Evolutionary conservation across 768 basidiomycete genomes (phyloP).

Genomic region (Tylopilus balloui): DNA sequence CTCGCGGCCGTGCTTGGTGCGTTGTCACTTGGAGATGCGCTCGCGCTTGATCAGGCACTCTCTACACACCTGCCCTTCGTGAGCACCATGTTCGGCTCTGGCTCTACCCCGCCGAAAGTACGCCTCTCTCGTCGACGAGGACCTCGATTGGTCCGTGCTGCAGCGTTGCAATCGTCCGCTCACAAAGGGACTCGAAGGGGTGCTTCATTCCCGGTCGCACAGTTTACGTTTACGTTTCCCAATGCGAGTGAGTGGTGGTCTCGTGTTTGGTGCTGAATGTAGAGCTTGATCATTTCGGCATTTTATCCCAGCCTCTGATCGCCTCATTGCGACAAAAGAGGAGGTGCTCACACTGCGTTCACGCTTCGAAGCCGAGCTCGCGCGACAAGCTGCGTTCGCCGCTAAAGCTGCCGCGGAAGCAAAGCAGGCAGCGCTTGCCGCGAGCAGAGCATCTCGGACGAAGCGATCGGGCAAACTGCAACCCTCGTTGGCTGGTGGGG

Average conservation of each 20-base stretch:
- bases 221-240: constrained; percentile 58
- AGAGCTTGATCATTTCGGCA: constrained; percentile 26
- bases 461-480: constrained; percentile 39
- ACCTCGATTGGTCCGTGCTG: constrained; percentile 48
- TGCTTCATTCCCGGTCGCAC: constrained; percentile 44
- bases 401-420: constrained; percentile 46
- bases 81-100: constrained; percentile 34
- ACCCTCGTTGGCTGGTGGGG: constrained; percentile 29
- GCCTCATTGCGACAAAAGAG: constrained; percentile 61
- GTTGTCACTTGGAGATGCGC: constrained; percentile 59
- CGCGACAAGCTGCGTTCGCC: constrained; percentile 59
- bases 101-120: constrained; percentile 33
- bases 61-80: constrained; percentile 39
- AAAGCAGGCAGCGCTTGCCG: constrained; percentile 45
- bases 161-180: constrained; percentile 20
- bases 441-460: constrained; percentile 33
- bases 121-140: constrained; percentile 53
- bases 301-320: constrained; percentile 58
- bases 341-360: constrained; percentile 63
- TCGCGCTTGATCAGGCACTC: constrained; percentile 76
- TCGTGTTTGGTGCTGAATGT: constrained; percentile 20
- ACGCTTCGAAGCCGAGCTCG: constrained; percentile 71
- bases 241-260: constrained; percentile 64
- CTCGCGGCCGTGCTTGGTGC: constrained; percentile 66
- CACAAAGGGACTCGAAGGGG: constrained; percentile 18